phyloP scores from a whole-genome alignment of 2,329 filamentous ascomycete genomes.

The Venturia aucupariae region DNA sequence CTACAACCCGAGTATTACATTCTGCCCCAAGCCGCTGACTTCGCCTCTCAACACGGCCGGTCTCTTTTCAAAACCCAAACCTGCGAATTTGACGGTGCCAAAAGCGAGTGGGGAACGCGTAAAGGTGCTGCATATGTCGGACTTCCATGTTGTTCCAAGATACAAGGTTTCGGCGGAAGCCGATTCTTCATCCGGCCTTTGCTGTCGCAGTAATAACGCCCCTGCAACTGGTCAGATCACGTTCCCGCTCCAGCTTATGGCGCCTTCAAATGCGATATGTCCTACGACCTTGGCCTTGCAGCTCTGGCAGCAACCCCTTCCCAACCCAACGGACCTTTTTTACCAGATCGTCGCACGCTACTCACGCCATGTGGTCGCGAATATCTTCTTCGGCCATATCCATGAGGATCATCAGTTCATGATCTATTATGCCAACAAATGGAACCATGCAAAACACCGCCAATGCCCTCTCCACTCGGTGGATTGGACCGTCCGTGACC shows the following conservation, averaged over 20 bases:
- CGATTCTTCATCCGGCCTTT: constrained; percentile 43
- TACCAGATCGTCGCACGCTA: constrained; percentile 48
- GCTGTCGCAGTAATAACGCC: constrained; percentile 39
- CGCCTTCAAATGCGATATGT: constrained; percentile 47
- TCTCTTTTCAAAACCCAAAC: constrained; percentile 47
- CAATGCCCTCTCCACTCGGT: constrained; percentile 40
- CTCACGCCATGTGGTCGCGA: constrained; percentile 46
- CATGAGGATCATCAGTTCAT: constrained; percentile 47
- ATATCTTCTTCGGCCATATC: constrained; percentile 46
- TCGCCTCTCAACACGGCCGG: constrained; percentile 35
- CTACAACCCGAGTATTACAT: constrained; percentile 38
- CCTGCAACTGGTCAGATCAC: constrained; percentile 27
- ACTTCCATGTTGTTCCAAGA: constrained; percentile 47
- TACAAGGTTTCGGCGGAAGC: constrained; percentile 45
- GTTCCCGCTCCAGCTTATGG: constrained; percentile 46
- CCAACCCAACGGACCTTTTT: constrained; percentile 46
- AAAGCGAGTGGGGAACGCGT: constrained; percentile 43
- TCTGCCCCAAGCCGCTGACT: constrained; percentile 40
- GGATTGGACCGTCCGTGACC: constrained; percentile 39
- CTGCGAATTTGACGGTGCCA: constrained; percentile 34
- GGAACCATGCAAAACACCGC: constrained; percentile 33
- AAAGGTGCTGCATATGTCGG: constrained; percentile 48
- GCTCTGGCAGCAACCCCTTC: constrained; percentile 46
- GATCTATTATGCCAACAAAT: constrained; percentile 46
- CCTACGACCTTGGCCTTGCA: constrained; percentile 47